Conservation (phyloP, 2,329 filamentous ascomycete species). For the Penicillium occitanis region DNA sequence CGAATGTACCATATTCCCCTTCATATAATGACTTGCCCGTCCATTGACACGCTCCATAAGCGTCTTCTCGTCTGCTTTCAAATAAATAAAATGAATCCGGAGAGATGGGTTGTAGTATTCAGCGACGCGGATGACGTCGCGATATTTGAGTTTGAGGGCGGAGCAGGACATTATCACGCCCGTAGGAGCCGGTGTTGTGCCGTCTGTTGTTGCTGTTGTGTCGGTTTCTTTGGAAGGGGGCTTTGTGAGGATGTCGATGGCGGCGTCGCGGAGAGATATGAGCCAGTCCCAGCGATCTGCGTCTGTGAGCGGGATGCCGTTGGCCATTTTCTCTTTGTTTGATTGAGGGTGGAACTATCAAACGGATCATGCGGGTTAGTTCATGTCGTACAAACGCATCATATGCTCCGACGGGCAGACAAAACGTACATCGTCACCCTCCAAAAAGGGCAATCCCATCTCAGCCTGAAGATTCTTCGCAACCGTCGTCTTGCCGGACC, state of each 20-base stretch:
- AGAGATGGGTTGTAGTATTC: conserved; percentile 71
- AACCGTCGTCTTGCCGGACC: conserved; percentile 76
- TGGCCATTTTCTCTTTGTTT: conserved; percentile 89
- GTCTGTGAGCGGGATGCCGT: conserved; percentile 81
- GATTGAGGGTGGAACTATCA: conserved; percentile 53
- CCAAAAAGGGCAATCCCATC: conserved; percentile 69
- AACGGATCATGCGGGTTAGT: background rate
- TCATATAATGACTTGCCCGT: conserved; percentile 90
- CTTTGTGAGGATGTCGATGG: conserved; percentile 50
- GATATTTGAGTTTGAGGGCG: conserved; percentile 94
- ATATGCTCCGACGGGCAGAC: background rate
- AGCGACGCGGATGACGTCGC: conserved; percentile 82
- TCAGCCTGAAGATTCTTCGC: conserved; percentile 63
- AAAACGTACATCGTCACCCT: conserved; percentile 72
- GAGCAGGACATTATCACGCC: conserved; percentile 96
- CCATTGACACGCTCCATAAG: conserved; percentile 72
- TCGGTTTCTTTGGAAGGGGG: background rate
- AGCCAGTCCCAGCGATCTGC: conserved; percentile 98
- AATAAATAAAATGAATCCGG: conserved; percentile 89
- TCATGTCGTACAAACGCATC: background rate
- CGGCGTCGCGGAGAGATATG: conserved; percentile 67
- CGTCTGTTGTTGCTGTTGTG: conserved; percentile 26
- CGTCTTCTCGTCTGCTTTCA: conserved; percentile 72
- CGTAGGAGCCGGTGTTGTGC: conserved; percentile 49
- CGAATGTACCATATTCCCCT: conserved; percentile 88